These are phyloP conservation scores for Aureobasidium sp. DNA, from an alignment of 2,329 filamentous ascomycete genomes.

Conservation along the genomic window DNA sequence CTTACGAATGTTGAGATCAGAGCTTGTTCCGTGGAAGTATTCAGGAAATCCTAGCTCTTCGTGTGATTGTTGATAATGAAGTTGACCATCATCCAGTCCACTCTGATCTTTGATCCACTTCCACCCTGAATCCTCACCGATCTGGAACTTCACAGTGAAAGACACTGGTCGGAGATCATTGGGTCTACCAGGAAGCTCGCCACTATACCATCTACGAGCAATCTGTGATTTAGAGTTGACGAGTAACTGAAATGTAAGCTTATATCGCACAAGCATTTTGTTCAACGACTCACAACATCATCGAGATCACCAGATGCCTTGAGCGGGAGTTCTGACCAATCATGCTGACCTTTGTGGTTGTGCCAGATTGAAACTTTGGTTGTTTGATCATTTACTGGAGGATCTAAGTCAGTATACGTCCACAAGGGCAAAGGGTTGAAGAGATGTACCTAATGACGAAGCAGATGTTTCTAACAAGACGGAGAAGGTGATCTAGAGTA, in stretches of 20 bases:
- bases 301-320: constrained; percentile 28
- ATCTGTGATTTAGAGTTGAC: constrained; percentile 11
- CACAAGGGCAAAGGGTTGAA: neutral
- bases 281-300: constrained; percentile 18
- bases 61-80: constrained; percentile 43
- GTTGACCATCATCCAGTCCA: constrained; percentile 53
- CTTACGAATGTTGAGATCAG: constrained; percentile 45
- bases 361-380: constrained; percentile 77
- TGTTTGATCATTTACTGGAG: constrained; percentile 35
- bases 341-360: constrained; percentile 47
- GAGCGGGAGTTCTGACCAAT: constrained; percentile 52
- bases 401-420: neutral
- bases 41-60: constrained; percentile 38
- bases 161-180: constrained; percentile 42
- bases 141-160: constrained; percentile 66
- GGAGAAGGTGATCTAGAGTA: constrained; percentile 49
- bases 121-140: constrained; percentile 48
- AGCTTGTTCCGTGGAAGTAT: constrained; percentile 51
- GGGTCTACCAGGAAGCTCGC: constrained; percentile 36
- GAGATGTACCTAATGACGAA: constrained; percentile 19
- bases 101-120: constrained; percentile 62
- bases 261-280: constrained; percentile 9
- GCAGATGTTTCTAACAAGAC: constrained; percentile 60
- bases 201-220: constrained; percentile 46
- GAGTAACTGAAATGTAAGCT: constrained; percentile 1